Conservation (phyloP, 1,284 basidiomycete species). For the Phellopilus nigrolimitatus region DNA sequence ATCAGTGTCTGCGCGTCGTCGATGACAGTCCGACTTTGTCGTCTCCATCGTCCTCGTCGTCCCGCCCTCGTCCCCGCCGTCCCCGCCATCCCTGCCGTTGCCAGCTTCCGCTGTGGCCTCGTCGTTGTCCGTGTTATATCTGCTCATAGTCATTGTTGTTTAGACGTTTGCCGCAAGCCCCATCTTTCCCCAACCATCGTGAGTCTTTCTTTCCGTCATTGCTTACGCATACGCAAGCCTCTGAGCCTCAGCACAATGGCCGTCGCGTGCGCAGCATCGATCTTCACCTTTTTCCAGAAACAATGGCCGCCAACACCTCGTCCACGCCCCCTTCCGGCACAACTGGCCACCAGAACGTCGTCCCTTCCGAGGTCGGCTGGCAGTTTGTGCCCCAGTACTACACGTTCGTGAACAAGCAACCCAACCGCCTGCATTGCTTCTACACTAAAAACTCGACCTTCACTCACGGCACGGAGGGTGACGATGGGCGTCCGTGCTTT, state of each 20-base stretch:
- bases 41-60: no score
- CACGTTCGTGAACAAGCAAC: no score
- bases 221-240: constrained; percentile 25
- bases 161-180: constrained; percentile 25
- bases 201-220: constrained; percentile 23
- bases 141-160: not conserved
- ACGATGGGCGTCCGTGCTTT: no score
- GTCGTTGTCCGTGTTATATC: not conserved
- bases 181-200: constrained; percentile 30
- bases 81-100: not conserved
- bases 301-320: no score
- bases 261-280: constrained; percentile 1
- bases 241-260: constrained; percentile 21
- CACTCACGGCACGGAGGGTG: no score
- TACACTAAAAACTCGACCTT: no score
- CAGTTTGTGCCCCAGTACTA: no score
- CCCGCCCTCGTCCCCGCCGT: constrained; percentile 4
- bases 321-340: constrained; percentile 24
- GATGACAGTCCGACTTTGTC: no score
- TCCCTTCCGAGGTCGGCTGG: no score
- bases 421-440: no score
- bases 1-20: no score
- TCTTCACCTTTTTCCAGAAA: not conserved
- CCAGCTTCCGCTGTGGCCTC: constrained; percentile 10
- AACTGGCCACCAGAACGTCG: no score